Base-by-base conservation (phyloP, 1,284 basidiomycete species). In the Leccinum subrobustum region DNA sequence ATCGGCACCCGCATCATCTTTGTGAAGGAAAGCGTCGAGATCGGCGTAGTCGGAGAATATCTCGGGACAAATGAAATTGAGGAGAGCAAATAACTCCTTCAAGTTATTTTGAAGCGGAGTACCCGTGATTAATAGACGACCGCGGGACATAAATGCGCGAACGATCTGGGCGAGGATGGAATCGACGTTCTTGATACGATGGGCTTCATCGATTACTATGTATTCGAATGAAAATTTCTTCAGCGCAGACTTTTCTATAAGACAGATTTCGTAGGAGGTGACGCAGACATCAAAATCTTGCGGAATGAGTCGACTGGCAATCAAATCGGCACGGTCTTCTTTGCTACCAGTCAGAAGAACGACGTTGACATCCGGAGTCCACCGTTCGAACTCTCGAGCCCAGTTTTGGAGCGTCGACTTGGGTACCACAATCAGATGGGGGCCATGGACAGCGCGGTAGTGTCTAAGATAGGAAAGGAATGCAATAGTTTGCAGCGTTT, bases 101-200 rank as follows among this genome's bases (percentile, higher is more conserved):
- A 99, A 78, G 77, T 94, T 98, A 79, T 99, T 99, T 77, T 98
- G 97, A 53, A 99, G 81, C 1, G 96, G 97, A 14, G 96, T 99
- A 37, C 96, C 97, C 1, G 96, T 99, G 71, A 99, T 99, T 58
- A 99, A 82, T 60, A 99, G 79, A 37, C 97, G 83, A 1, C 93
- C 94, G 48, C 96, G 87, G 52, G 91, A 93, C 67, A 87, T 87
- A 77, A 98, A 99, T 3, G 91, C 82, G 63, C 96, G 88, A 57
- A 99, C 95, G 70, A 99, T 98, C 77, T 98, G 95, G 16, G 91
- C 91, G 11, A 99, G 85, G 69, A 98, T 91, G 31, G 95, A 98
- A 74, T 99, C 95, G 69, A 96, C 95, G 70, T 99, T 99, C 82
- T 99, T 99, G 85, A 99, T 99, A 42, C 96, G 91, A 73, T 99